Evolutionary conservation across 495 filamentous ascomycete species (phyloP), one percentile per base, ranked within the genome.

Genomic region (Aspergillus homomorphus): DNA sequence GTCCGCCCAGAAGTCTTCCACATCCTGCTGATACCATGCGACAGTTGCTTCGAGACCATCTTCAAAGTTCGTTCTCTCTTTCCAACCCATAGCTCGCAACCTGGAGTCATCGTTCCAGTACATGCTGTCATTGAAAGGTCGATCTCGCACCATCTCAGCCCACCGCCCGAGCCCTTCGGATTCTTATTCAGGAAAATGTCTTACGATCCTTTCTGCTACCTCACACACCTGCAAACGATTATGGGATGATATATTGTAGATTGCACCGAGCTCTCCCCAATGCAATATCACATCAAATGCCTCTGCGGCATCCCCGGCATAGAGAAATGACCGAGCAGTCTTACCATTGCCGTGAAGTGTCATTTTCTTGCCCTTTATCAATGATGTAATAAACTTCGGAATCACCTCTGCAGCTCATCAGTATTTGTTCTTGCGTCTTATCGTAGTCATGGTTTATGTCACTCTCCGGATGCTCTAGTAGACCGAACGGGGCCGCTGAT

Each of bases 391-490:
- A 30, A 57, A 41, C 20, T 57, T 57, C 7, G 54, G 44, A 20
- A 57, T 57, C 4, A 51, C 21, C 45, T 57, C 55, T 57, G 33
- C 28, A 4, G n/a, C 26, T 28, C 28, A 43, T 24, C n/a, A 19
- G n/a, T 8, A 7, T 10, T 48, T 22, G 23, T 19, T 5, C 2
- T 7, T 28, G 26, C 4, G 26, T 3, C 9, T 45, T 6, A 45
- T 18, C 16, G 10, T n/a, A 45, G 5, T 18, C 41, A 5, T 20
- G 4, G 5, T n/a, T 7, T 16, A 16, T 70, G 82, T 67, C 74
- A 89, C 88, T 90, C 69, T 91, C 88, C 0, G 88, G 88, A 62
- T 83, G 91, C 66, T 91, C 0, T 9, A 15, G 53, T 56, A 14
- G 53, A 56, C 23, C 43, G 43, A 9, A 48, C 30, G 4, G 53